Conservation (phyloP, 83 land plant genomes). For the Picea abies region DNA sequence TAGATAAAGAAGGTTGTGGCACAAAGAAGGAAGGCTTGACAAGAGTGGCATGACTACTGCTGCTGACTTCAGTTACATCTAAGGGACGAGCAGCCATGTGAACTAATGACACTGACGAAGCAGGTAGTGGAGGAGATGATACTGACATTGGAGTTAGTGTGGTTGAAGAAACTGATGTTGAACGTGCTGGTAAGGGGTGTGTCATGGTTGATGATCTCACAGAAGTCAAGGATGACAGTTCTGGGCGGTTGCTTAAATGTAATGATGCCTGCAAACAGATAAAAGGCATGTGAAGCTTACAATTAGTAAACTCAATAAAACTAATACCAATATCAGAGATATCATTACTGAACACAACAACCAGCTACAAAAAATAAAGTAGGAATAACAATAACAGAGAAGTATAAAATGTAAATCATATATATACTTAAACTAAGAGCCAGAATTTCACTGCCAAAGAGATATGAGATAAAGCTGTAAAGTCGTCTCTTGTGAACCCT, state of each 20-base stretch:
- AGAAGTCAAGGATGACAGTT: constrained; percentile 8
- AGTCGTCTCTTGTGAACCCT: not conserved
- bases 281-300: not conserved
- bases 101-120: constrained; percentile 27
- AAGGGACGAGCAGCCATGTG: constrained; percentile 21
- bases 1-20: constrained; percentile 2
- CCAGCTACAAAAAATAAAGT: not conserved
- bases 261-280: constrained; percentile 12
- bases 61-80: constrained; percentile 28
- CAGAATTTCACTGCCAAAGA: not conserved
- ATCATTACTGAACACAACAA: not conserved
- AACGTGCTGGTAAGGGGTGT: not conserved
- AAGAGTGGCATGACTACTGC: constrained; percentile 9
- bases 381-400: not conserved
- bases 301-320: not conserved
- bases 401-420: not conserved
- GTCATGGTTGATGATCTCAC: not conserved
- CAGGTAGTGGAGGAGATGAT: constrained; percentile 24
- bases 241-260: constrained; percentile 6
- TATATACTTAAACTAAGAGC: not conserved
- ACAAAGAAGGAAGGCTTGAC: constrained; percentile 12
- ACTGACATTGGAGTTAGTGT: constrained; percentile 17
- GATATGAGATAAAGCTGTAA: not conserved
- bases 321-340: not conserved
- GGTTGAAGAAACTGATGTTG: constrained; percentile 1